A percentile compares a stretch with the other conserved stretches of the same genome.
Conservation (phyloP, 2,329 filamentous ascomycete species). For the Paraconiothyrium sp. region DNA sequence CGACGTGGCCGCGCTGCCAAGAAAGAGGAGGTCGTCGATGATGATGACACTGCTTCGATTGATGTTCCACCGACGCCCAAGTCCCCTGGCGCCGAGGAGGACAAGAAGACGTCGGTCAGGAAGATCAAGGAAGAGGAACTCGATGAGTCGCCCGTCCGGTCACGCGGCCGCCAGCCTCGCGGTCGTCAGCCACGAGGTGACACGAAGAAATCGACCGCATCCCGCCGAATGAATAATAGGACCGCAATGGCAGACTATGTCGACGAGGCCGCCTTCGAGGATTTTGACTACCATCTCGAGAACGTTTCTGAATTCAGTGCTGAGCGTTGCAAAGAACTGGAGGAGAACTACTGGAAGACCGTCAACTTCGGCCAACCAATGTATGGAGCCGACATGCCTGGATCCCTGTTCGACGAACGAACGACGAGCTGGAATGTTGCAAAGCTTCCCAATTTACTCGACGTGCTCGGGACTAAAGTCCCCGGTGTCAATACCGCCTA, state of each 20-base stretch:
- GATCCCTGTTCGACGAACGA: slow-evolving; percentile 88
- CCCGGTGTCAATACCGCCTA: slow-evolving; percentile 98
- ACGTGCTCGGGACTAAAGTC: slow-evolving; percentile 93
- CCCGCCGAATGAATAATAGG: slow-evolving; percentile 85
- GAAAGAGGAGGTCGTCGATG: slow-evolving; percentile 36
- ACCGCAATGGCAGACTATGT: slow-evolving; percentile 80
- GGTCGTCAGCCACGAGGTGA: slow-evolving; percentile 31
- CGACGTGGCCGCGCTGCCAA: slow-evolving; percentile 41
- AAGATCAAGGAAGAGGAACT: slow-evolving; percentile 48
- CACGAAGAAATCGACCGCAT: slow-evolving; percentile 75
- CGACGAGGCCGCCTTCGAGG: slow-evolving; percentile 89
- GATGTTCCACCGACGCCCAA: slow-evolving; percentile 54
- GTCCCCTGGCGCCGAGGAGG: slow-evolving; percentile 54
- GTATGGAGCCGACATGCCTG: slow-evolving; percentile 96
- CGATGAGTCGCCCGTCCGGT: slow-evolving; percentile 63
- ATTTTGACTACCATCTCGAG: slow-evolving; percentile 90
- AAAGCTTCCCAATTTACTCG: slow-evolving; percentile 90
- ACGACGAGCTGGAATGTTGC: slow-evolving; percentile 93
- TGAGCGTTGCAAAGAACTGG: slow-evolving; percentile 92
- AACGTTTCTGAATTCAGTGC: slow-evolving; percentile 85
- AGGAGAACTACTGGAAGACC: slow-evolving; percentile 96
- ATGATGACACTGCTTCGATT: slow-evolving; percentile 42
- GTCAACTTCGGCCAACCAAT: slow-evolving; percentile 93
- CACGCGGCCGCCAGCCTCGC: slow-evolving; percentile 61
- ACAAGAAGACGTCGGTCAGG: slow-evolving; percentile 43